These are phyloP conservation scores for Nicotiana tomentosiformis DNA, from an alignment of 257 asterid species.

Conservation along the genomic window DNA sequence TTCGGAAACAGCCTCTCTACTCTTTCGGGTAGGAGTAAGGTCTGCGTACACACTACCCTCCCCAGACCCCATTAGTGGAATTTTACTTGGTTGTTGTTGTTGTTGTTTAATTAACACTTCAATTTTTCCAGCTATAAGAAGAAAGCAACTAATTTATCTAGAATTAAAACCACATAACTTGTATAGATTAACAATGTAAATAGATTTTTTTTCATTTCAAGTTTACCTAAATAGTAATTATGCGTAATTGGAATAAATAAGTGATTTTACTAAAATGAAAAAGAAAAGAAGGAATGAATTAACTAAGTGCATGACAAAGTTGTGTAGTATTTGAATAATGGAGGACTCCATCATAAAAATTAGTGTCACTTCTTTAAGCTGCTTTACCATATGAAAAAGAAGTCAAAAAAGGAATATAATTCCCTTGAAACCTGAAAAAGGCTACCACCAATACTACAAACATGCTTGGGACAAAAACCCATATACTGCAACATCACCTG, in stretches of 20 bases:
- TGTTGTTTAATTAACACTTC: background rate
- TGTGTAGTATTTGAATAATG: background rate
- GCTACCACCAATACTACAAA: background rate
- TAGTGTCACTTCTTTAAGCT: background rate
- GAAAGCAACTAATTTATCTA: too few relatives aligned
- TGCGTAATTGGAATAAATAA: too few relatives aligned
- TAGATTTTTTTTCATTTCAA: too few relatives aligned
- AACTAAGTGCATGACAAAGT: background rate
- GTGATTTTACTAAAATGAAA: background rate
- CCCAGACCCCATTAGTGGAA: too few relatives aligned
- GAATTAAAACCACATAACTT: too few relatives aligned
- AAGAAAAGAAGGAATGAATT: background rate
- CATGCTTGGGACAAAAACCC: conserved; percentile 11
- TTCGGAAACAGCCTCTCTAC: too few relatives aligned
- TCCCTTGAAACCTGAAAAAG: conserved; percentile 14
- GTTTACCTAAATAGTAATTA: too few relatives aligned
- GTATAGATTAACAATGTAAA: too few relatives aligned
- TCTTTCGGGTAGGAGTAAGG: too few relatives aligned
- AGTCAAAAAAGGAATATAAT: conserved; percentile 9
- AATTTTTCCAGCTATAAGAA: background rate
- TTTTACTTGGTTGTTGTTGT: too few relatives aligned
- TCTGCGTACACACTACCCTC: too few relatives aligned
- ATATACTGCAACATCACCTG: conserved; percentile 7
- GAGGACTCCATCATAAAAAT: background rate
- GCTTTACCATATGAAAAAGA: conserved; percentile 4